phyloP scores from a whole-genome alignment of 345 rosid species.

The Lumnitzera racemosa region DNA sequence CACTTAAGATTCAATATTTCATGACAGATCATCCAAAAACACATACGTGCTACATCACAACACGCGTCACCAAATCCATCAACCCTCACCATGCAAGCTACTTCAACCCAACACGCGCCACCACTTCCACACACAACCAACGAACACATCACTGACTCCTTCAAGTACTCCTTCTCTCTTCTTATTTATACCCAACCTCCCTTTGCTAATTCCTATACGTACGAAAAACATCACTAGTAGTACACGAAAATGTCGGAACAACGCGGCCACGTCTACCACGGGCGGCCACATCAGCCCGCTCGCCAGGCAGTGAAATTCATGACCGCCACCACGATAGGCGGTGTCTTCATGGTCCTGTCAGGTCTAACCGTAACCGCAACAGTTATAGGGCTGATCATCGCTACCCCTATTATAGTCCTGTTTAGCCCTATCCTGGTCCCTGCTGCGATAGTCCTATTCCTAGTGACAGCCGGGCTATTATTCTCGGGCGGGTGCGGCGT shows the following conservation, averaged over 20 bases:
- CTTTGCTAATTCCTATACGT: too few relatives aligned
- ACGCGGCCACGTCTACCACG: slow-evolving; percentile 4
- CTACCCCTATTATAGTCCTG: slow-evolving; percentile 50
- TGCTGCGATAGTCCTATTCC: slow-evolving; percentile 24
- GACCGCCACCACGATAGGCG: slow-evolving; percentile 40
- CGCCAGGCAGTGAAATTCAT: slow-evolving; percentile 36
- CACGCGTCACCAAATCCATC: too few relatives aligned
- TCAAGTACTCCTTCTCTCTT: too few relatives aligned
- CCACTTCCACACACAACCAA: too few relatives aligned
- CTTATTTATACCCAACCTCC: too few relatives aligned
- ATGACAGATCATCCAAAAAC: too few relatives aligned
- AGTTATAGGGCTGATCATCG: slow-evolving; percentile 39
- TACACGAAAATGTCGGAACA: background rate
- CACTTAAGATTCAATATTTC: too few relatives aligned
- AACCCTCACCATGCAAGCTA: too few relatives aligned
- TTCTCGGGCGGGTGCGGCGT: slow-evolving; percentile 51
- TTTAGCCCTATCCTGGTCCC: slow-evolving; percentile 65
- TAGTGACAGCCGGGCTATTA: slow-evolving; percentile 33
- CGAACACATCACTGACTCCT: too few relatives aligned
- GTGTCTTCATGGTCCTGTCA: slow-evolving; percentile 28
- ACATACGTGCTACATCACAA: too few relatives aligned
- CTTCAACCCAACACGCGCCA: too few relatives aligned
- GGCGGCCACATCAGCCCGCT: slow-evolving; percentile 20
- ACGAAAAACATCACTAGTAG: too few relatives aligned
- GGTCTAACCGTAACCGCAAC: slow-evolving; percentile 51